Conservation (phyloP, 768 basidiomycete genomes). For the Mycena polygramma region DNA sequence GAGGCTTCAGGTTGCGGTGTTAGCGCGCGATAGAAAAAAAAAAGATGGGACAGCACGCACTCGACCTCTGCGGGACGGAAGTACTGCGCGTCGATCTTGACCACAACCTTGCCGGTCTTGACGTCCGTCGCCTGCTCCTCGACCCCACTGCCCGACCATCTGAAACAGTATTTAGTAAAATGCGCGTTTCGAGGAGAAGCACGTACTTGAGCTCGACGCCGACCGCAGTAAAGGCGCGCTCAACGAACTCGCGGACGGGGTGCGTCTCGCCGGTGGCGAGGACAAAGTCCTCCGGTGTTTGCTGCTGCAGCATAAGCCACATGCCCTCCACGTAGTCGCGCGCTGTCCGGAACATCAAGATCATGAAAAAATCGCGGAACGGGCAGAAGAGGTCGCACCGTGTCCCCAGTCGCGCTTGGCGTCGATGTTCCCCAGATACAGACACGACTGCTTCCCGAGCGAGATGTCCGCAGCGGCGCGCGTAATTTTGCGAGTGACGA, state of each 20-base stretch:
- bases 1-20: constrained; percentile 59
- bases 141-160: constrained; percentile 84
- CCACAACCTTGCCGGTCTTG: constrained; percentile 78
- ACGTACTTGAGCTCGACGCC: constrained; percentile 75
- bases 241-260: constrained; percentile 92
- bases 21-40: constrained; percentile 27
- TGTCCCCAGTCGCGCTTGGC: constrained; percentile 99
- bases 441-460: constrained; percentile 87
- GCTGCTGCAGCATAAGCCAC: constrained; percentile 97
- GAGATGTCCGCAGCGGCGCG: constrained; percentile 94
- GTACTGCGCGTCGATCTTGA: constrained; percentile 89
- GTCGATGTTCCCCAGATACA: constrained; percentile 96
- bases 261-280: constrained; percentile 98
- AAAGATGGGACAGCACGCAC: constrained; percentile 58
- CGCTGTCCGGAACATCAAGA: constrained; percentile 54
- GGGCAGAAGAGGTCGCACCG: constrained; percentile 62
- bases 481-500: constrained; percentile 96
- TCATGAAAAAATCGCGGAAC: background rate
- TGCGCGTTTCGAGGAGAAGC: background rate
- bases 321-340: constrained; percentile 96
- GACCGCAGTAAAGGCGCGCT: constrained; percentile 83
- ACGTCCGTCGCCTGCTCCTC: constrained; percentile 83
- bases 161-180: constrained; percentile 43
- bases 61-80: constrained; percentile 98
- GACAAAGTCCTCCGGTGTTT: constrained; percentile 87